These are phyloP conservation scores for Ascochyta pisi DNA, from an alignment of 2,329 filamentous ascomycete genomes.

Conservation along the genomic window DNA sequence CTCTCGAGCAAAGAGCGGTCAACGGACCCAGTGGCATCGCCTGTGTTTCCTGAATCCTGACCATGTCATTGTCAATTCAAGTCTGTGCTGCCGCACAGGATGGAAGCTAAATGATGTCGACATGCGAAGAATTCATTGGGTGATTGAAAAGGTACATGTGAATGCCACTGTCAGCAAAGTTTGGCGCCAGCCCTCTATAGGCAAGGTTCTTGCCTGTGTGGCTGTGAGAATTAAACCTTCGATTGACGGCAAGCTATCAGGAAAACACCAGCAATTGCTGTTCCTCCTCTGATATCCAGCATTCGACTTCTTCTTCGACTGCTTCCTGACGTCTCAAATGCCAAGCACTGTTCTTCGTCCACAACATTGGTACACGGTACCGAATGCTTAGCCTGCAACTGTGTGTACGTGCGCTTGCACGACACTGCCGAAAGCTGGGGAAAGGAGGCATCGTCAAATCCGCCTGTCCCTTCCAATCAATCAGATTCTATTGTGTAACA, in stretches of 20 bases:
- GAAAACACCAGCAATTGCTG: background rate
- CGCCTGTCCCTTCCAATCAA: conserved; percentile 11
- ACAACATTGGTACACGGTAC: conserved; percentile 16
- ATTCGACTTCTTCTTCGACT: background rate
- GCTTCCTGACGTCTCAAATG: conserved; percentile 1
- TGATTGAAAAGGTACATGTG: conserved; percentile 12
- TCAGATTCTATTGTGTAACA: conserved; percentile 20
- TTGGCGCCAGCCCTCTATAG: conserved; percentile 12
- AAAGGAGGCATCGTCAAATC: conserved; percentile 12
- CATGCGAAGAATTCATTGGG: conserved; percentile 12
- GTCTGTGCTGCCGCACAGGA: conserved; percentile 13
- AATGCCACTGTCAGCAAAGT: conserved; percentile 6
- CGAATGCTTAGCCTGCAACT: conserved; percentile 18
- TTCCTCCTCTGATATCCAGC: background rate
- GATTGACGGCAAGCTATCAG: conserved; percentile 11
- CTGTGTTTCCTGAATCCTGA: background rate
- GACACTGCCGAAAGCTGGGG: conserved; percentile 19
- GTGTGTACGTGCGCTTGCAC: conserved; percentile 14
- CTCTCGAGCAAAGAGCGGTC: conserved; percentile 15
- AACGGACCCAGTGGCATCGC: background rate
- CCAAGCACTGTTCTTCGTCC: conserved; percentile 14
- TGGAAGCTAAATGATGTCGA: conserved; percentile 15
- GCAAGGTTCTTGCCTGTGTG: conserved; percentile 8
- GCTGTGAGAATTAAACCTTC: conserved; percentile 15
- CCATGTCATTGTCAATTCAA: background rate